Evolutionary conservation across 1,284 basidiomycete genomes (phyloP), one percentile per base, ranked within the genome.

Genomic region (Phenoliferia sp.): DNA sequence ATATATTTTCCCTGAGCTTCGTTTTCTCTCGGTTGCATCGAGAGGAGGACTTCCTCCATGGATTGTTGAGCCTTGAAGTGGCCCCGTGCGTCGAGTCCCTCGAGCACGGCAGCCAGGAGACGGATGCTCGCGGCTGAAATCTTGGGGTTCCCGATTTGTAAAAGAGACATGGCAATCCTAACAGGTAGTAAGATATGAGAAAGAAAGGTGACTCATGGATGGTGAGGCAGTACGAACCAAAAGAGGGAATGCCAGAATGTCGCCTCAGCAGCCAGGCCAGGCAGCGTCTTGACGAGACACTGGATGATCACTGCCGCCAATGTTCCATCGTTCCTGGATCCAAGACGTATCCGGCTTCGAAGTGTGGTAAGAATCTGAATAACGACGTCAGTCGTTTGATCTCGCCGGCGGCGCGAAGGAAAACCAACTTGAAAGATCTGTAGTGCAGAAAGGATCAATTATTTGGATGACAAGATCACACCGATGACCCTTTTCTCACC

Each of bases 221-320:
- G 39, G 52, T 28, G 52, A 57, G 19, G 32, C 29, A 17, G 15
- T 22, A 33, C 55, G 55, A 17, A n/a, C 57, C 57, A 59, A 19
- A 62, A 62, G 28, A 32, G 19, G 5, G 48, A 35, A 12, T 50
- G 22, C n/a, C 39, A 59, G 31, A 54, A 55, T 0, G 19, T 10
- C 26, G 15, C 31, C 19, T 62, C 52, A 17, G 16, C 22, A 16
- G 48, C 10, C 2, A 62, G 52, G 9, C 61, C 61, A 6, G 56
- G 63, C n/a, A 91, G 85, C 6, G 86, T 84, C 61, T 87, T 83
- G 75, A 89, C 86, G 63, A 88, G 87, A 19, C 88, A 87, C 78
- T 92, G 88, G 16, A 94, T 83, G 28, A 94, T 82, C 28, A 88
- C 87, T 35, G 94, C 87, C 2, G 89, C 89, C 12, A 94, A 81